Evolutionary conservation across 2,329 filamentous ascomycete genomes (phyloP).

Genomic region (Claviceps quebecensis): DNA sequence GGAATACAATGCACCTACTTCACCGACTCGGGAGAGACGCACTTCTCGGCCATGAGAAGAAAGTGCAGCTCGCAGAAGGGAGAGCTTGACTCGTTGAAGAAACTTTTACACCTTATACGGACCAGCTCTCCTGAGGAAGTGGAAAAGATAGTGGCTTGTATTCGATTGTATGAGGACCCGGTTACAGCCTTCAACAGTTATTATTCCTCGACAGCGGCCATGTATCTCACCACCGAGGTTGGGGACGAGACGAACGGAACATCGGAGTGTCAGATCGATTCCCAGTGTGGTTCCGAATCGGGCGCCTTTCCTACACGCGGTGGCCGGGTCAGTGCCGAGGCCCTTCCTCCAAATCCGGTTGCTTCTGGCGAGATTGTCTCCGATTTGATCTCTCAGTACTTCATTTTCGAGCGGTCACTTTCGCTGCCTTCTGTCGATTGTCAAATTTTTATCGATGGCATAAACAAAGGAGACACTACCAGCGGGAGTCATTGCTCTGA

Average conservation of each 20-base stretch:
- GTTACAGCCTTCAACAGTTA: neutral
- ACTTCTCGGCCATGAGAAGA: slow-evolving; percentile 1
- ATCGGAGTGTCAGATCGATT: neutral
- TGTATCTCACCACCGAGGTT: neutral
- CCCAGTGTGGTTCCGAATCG: neutral
- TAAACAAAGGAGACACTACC: slow-evolving; percentile 1
- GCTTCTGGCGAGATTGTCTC: neutral
- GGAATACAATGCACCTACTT: neutral
- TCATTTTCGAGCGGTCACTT: neutral
- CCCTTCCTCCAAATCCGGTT: neutral
- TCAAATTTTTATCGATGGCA: neutral
- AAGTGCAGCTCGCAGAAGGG: neutral
- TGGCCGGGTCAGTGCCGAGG: neutral
- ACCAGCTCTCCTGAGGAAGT: neutral
- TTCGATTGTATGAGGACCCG: neutral
- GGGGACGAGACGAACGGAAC: neutral
- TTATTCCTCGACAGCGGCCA: neutral
- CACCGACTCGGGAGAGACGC: slow-evolving; percentile 2
- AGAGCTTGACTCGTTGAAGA: slow-evolving; percentile 1
- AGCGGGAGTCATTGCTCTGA: neutral
- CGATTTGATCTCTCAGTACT: neutral
- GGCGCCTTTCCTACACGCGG: neutral
- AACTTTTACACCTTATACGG: neutral
- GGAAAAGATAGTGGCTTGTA: neutral
- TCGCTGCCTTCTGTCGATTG: neutral